Evolutionary conservation across 352 stramenopile genomes (phyloP).

Genomic region (Globisporangium okanoganense): DNA sequence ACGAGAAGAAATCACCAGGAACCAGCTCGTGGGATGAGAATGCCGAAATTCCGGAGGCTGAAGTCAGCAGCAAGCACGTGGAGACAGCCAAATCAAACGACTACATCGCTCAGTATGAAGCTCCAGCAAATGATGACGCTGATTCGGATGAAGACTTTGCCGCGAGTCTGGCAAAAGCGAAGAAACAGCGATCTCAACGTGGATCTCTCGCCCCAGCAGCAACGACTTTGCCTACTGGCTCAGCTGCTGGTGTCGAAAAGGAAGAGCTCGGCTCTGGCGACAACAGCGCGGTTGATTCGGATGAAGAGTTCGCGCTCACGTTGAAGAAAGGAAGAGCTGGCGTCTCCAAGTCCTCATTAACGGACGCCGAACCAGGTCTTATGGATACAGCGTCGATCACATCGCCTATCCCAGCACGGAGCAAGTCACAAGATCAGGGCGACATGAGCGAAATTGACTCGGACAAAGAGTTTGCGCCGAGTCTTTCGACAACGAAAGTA

Average conservation of each 20-base stretch:
- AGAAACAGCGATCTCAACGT: background rate
- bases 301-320: conserved; percentile 6
- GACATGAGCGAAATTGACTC: background rate
- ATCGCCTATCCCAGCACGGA: background rate
- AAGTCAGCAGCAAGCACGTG: background rate
- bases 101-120: background rate
- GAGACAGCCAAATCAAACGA: background rate
- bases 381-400: too few species aligned
- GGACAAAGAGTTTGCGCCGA: conserved; percentile 10
- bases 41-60: background rate
- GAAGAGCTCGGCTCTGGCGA: background rate
- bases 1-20: background rate
- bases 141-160: conserved; percentile 38
- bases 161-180: conserved; percentile 28
- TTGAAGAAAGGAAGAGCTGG: conserved; percentile 3
- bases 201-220: background rate
- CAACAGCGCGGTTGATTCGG: conserved; percentile 3
- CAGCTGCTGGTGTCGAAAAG: background rate
- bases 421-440: background rate
- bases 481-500: background rate
- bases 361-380: background rate
- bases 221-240: background rate
- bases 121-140: background rate
- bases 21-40: background rate
- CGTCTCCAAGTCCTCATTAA: background rate